A percentile compares a stretch with the other conserved stretches of the same genome.
phyloP scores from a whole-genome alignment of 2,329 filamentous ascomycete genomes.

The Metarhizium guizhouense region DNA sequence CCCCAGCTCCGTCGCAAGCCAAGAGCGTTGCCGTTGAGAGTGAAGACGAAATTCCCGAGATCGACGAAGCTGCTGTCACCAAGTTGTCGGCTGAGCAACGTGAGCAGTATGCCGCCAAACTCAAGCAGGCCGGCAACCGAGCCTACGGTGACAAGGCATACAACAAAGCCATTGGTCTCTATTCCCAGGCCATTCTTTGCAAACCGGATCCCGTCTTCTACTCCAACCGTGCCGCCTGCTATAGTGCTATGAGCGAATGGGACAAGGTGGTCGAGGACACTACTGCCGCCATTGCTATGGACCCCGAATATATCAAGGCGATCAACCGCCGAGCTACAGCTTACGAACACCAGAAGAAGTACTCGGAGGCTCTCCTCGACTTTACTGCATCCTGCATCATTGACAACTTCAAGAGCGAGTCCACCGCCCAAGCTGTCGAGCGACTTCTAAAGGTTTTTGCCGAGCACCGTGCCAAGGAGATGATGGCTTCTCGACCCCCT shows the following conservation, averaged over 20 bases:
- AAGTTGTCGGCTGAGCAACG: slow-evolving; percentile 55
- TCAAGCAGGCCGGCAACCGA: slow-evolving; percentile 95
- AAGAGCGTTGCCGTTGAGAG: slow-evolving; percentile 45
- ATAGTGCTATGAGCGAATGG: slow-evolving; percentile 88
- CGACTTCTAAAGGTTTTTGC: slow-evolving; percentile 93
- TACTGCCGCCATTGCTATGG: slow-evolving; percentile 85
- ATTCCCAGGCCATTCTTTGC: slow-evolving; percentile 93
- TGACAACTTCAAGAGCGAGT: slow-evolving; percentile 89
- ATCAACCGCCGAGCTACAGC: slow-evolving; percentile 93
- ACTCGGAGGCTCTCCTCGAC: slow-evolving; percentile 90
- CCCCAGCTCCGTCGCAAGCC: slow-evolving; percentile 29
- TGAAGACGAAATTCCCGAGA: slow-evolving; percentile 62
- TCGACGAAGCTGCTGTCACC: slow-evolving; percentile 48
- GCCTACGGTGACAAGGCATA: slow-evolving; percentile 93
- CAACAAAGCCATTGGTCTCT: slow-evolving; percentile 85
- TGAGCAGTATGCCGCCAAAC: slow-evolving; percentile 78
- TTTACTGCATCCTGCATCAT: slow-evolving; percentile 99
- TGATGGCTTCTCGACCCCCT: slow-evolving; percentile 75
- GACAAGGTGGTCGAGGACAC: slow-evolving; percentile 96
- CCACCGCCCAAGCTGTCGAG: slow-evolving; percentile 83
- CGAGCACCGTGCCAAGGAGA: slow-evolving; percentile 85
- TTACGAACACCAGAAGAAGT: slow-evolving; percentile 86
- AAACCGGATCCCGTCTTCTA: slow-evolving; percentile 97
- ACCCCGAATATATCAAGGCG: slow-evolving; percentile 94
- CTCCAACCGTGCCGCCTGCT: slow-evolving; percentile 96